These are phyloP conservation scores for Akanthomyces lecanii DNA, from an alignment of 2,329 filamentous ascomycete species.

Conservation along the genomic window DNA sequence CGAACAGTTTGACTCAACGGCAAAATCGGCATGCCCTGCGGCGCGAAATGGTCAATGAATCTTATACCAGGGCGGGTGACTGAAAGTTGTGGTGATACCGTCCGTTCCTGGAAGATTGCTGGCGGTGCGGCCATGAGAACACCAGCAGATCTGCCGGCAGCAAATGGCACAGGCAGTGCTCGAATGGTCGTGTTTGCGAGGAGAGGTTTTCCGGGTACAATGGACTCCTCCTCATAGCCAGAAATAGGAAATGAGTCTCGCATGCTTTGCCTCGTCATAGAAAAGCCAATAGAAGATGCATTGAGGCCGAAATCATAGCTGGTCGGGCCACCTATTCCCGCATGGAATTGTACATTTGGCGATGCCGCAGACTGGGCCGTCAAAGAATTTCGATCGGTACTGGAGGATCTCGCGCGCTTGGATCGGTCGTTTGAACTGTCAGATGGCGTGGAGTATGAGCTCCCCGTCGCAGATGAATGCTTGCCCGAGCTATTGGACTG, in stretches of 20 bases:
- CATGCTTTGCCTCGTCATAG: not conserved
- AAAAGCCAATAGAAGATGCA: not conserved
- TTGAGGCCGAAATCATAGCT: not conserved
- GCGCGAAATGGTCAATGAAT: not conserved
- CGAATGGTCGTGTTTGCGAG: slow-evolving; percentile 39
- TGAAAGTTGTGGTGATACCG: not conserved
- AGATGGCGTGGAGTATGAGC: slow-evolving; percentile 44
- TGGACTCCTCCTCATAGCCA: slow-evolving; percentile 33
- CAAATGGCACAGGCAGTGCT: slow-evolving; percentile 45
- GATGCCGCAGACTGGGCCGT: not conserved
- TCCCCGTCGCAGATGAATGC: slow-evolving; percentile 44
- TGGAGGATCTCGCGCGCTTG: slow-evolving; percentile 26
- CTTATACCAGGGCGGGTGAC: not conserved
- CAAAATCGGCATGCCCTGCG: not conserved
- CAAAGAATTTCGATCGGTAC: slow-evolving; percentile 28
- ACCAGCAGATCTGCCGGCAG: slow-evolving; percentile 45
- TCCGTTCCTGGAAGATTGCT: slow-evolving; percentile 31
- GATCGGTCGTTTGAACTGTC: slow-evolving; percentile 31
- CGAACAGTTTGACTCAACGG: slow-evolving; percentile 37
- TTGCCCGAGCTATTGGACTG: slow-evolving; percentile 36
- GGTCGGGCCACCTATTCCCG: not conserved
- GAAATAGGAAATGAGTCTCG: slow-evolving; percentile 26
- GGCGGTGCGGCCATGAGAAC: slow-evolving; percentile 44
- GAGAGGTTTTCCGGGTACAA: slow-evolving; percentile 35
- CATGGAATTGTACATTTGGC: not conserved